Conservation (phyloP, 805 yeast species). For the Ascoidea asiatica region DNA sequence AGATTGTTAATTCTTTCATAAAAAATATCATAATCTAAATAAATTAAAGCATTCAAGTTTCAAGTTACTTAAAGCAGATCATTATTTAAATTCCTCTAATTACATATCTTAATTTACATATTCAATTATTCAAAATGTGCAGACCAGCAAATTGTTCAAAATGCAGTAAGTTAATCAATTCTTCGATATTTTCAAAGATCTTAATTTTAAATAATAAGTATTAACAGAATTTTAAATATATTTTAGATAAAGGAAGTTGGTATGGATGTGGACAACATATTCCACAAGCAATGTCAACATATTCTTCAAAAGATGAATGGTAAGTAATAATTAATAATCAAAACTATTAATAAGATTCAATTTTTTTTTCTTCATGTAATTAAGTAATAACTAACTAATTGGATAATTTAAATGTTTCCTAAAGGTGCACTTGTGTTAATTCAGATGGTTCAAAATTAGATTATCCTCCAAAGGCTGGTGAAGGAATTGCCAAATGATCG, state of each 20-base stretch:
- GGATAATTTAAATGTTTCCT: not conserved
- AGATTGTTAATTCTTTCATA: too few relatives aligned
- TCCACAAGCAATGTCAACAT: conserved; percentile 14
- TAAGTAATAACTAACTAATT: too few relatives aligned
- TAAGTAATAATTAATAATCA: conserved; percentile 4
- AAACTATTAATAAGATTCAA: too few relatives aligned
- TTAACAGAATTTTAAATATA: not conserved
- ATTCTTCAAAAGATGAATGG: conserved; percentile 13
- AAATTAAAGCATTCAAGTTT: too few relatives aligned
- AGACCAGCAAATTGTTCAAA: not conserved
- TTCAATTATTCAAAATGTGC: too few relatives aligned
- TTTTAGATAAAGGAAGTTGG: conserved; percentile 15
- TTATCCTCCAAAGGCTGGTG: not conserved
- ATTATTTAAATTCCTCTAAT: too few relatives aligned
- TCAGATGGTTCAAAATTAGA: not conserved
- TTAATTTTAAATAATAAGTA: too few relatives aligned
- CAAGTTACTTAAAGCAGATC: too few relatives aligned
- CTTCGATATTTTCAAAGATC: not conserved
- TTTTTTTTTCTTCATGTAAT: not conserved
- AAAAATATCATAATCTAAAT: too few relatives aligned
- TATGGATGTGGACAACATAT: conserved; percentile 17
- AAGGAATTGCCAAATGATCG: not conserved
- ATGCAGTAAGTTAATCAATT: not conserved
- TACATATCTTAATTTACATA: too few relatives aligned
- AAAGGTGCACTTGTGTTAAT: not conserved